Conservation (phyloP, 2,329 filamentous ascomycete genomes). For the Arachnomyces sp. region DNA sequence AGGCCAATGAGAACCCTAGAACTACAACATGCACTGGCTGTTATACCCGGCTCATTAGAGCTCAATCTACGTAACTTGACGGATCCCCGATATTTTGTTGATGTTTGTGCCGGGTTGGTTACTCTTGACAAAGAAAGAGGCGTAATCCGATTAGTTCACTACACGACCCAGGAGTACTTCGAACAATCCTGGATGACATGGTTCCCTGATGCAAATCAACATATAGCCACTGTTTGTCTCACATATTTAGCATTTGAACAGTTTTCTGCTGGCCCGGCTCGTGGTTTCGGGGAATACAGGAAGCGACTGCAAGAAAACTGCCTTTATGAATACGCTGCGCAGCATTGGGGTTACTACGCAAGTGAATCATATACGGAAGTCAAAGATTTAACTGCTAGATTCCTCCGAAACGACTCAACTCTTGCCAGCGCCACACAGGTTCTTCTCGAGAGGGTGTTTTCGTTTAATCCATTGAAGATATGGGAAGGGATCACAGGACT, state of each 20-base stretch:
- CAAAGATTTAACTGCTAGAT: too few relatives aligned
- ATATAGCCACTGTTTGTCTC: conserved; percentile 26
- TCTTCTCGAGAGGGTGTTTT: too few relatives aligned
- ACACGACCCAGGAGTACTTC: conserved; percentile 42
- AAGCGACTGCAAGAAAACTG: too few relatives aligned
- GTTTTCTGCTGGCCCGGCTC: conserved; percentile 11
- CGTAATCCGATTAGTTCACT: conserved; percentile 38
- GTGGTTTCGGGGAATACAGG: too few relatives aligned
- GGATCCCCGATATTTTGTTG: conserved; percentile 21
- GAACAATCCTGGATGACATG: conserved; percentile 19
- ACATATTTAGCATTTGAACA: conserved; percentile 30
- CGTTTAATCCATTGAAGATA: too few relatives aligned
- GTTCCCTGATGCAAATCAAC: conserved; percentile 23
- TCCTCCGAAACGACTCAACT: too few relatives aligned
- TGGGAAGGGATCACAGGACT: too few relatives aligned
- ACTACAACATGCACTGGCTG: conserved; percentile 1
- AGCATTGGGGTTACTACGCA: too few relatives aligned
- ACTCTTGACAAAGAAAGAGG: conserved; percentile 32
- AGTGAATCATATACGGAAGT: too few relatives aligned
- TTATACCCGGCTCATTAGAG: conserved; percentile 8
- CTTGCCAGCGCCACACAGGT: too few relatives aligned
- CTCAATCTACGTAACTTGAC: conserved; percentile 11
- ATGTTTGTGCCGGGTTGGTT: conserved; percentile 38
- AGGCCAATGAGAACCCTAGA: not conserved
- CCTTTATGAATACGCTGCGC: too few relatives aligned